A percentile compares a stretch with the other conserved stretches of the same genome.
Conservation (phyloP, 768 basidiomycete species). For the Cubamyces lactineus region DNA sequence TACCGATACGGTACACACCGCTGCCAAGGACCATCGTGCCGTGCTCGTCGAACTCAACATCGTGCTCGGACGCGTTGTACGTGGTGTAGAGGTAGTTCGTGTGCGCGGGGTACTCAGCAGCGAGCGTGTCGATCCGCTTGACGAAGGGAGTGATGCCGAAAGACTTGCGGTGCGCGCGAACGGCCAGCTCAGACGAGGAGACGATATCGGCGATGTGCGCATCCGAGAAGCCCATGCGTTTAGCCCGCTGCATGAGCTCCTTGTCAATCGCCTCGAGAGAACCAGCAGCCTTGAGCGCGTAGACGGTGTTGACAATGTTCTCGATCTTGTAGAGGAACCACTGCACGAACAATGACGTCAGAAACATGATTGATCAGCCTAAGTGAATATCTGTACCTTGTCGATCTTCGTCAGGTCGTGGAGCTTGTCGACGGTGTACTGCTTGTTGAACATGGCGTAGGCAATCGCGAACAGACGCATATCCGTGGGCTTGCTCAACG, state of each 20-base stretch:
- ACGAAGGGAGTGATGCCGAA: conserved; percentile 93
- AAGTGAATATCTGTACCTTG: conserved; percentile 56
- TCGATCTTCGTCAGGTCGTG: conserved; percentile 98
- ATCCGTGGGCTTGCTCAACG: conserved; percentile 85
- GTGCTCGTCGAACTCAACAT: conserved; percentile 93
- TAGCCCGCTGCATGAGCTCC: conserved; percentile 84
- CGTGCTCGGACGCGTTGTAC: conserved; percentile 95
- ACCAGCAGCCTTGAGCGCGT: conserved; percentile 68
- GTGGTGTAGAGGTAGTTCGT: conserved; percentile 99
- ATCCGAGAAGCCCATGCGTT: conserved; percentile 96
- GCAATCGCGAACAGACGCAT: conserved; percentile 97
- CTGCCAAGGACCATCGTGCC: conserved; percentile 99
- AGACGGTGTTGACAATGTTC: conserved; percentile 93
- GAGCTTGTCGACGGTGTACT: conserved; percentile 86
- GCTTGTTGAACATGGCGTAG: conserved; percentile 94
- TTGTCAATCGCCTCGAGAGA: conserved; percentile 70
- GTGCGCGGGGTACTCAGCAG: conserved; percentile 97
- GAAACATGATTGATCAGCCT: neutral
- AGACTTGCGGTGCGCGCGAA: conserved; percentile 86
- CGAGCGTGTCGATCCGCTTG: conserved; percentile 98
- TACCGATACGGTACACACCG: conserved; percentile 98
- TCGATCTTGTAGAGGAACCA: conserved; percentile 99
- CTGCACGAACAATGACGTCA: conserved; percentile 39
- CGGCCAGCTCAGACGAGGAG: conserved; percentile 68
- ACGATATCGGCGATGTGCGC: conserved; percentile 86